Base-by-base conservation (phyloP, 2,329 filamentous ascomycete genomes). In the Aspergillus japonicus region DNA sequence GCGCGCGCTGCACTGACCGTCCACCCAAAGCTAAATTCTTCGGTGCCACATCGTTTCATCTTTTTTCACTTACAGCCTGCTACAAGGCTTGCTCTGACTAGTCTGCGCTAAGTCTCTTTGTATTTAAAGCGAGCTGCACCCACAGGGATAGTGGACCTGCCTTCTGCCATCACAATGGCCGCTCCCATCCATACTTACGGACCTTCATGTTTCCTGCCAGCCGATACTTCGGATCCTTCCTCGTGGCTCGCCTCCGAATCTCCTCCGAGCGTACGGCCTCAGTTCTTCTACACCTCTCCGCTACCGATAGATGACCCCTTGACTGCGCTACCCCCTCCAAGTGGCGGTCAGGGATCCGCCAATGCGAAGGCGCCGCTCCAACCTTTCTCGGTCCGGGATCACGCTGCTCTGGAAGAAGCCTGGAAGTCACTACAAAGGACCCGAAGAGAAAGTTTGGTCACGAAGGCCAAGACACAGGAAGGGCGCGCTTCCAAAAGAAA, bases 251-350 rank as follows among this genome's bases (percentile, higher is more conserved):
- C 68, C 19, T 70, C 66, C 56, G 80, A 78, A 56, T 81, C 84
- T 24, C 89, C 89, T 16, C 82, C 85, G 0, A 71, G 66, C 26
- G 74, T 89, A 56, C 81, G 83, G 33, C 83, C 89, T 23, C 90
- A 92, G 64, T 96, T 92, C 78, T 96, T 96, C 77, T 96, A 96
- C 75, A 85, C 87, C 14, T 95, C 92, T 11, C 81, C 87, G 12
- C 84, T 94, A 53, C 89, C 92, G 31, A 92, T 96, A 71, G 92
- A 96, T 70, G 92, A 96, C 70, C 91, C 91, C 24, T 82, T 96
- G n/a, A 91, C 89, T 10, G 85, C 89, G 74, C 82, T 77, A 70
- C 86, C 74, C 72, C 84, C 71, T 68, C 83, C 73, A 63, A 81
- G 72, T 77, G 88, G 77, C 23, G 74, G 75, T 51, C 73, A 78